Evolutionary conservation across 148 eudicot species (phyloP), one percentile per base, ranked within the genome.

Genomic region (Arbutus unedo): DNA sequence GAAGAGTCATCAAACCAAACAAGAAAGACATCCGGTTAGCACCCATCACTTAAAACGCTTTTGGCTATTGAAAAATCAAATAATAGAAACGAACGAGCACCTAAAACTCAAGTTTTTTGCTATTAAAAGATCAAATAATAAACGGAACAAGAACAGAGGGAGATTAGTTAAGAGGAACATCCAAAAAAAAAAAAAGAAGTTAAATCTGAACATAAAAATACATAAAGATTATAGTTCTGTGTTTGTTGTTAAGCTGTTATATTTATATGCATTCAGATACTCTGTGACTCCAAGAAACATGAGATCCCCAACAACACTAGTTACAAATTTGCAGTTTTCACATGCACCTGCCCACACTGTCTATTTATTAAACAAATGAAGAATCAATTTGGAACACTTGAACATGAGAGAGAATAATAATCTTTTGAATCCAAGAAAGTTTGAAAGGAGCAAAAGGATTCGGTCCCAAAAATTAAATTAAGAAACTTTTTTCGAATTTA

Each of bases 291-390:
- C 74, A 5, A 41, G 41, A 43, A 25, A 66, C 71, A 25, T 5
- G 43, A 66, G 13, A 3, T 31, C 16, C 43, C 71, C 71, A 62
- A 25, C 16, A 66, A 6, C 7, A 59, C 44, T 4, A 8, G 43
- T 66, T 8, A 10, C 74, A 70, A 19, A 43, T n/a, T 48, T 74
- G 23, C 77, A 74, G 77, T n/a, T 48, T 47, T n/a, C 55, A 74
- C 77, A 74, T 48, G 77, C 77, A 74, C 50, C 77, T 74, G 51
- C 77, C 54, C 77, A 13, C 44, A 25, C 44, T 25, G 43, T 43
- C 71, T 23, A 21, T 31, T 31, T 10, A 66, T 2, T 16, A 10
- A 3, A 13, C 11, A 0, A 54, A 54, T 10, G 10, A 10, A n/a
- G 47, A 74, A 74, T 47, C 25, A 70, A 43, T 47, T 70, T 70